Evolutionary conservation across 768 basidiomycete species (phyloP), one percentile per base, ranked within the genome.

Genomic region (Auriscalpium microsporum): DNA sequence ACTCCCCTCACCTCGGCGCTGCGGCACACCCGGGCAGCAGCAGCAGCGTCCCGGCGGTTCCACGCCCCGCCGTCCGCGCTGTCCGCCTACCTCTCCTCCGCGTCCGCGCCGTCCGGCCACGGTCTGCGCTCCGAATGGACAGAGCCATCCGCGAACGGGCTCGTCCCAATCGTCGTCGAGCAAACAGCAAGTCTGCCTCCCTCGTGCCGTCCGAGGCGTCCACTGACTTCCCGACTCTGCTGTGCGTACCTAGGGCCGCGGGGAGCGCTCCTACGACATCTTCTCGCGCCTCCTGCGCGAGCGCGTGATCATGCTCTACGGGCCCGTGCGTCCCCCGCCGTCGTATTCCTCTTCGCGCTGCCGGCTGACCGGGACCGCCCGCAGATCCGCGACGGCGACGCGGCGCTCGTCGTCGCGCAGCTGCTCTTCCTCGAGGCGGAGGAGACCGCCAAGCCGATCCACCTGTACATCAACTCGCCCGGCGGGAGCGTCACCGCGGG

Each of bases 401-500:
- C 94, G 1, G 87, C 93, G 4, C 75, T 96, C 56, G 78, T 85
- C 36, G 92, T 96, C 8, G 91, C 94, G 1, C 94, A 97, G 65
- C 76, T 98, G 8, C 82, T 98, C 44, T 97, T 95, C 70, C 78
- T 97, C 56, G 95, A 98, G 75, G 94, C 95, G 1, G 94, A 95
- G 69, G 94, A 97, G 61, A 83, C 93, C 0, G 83, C 85, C 9
- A 91, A 92, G 67, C 95, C 95, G 3, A 96, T 98, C 54, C 94
- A 95, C 64, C 72, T 98, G 10, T 98, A 98, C 70, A 95, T 98
- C 62, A 97, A 97, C 71, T 94, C 90, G 8, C 95, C 95, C 0
- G 95, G 95, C 2, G 95, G 95, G 34, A 90, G 88, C 64, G 95
- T 98, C 40, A 95, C 94, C 0, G 92, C 94, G 48, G 95, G 95